phyloP scores from a whole-genome alignment of 1,139 yeast species.

The Debaryomyces subglobosus region DNA sequence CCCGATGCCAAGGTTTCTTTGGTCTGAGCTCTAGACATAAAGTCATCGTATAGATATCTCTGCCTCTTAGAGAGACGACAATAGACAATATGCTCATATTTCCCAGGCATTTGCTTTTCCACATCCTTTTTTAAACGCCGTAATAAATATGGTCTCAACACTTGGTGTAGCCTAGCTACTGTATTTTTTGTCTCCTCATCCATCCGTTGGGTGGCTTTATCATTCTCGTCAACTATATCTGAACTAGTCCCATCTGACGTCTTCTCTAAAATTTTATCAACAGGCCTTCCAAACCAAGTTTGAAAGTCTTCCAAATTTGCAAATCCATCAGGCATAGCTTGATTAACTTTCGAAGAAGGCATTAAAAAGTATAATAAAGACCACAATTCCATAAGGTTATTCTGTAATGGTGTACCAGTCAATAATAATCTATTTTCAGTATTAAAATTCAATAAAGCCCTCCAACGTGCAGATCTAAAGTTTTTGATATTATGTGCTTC shows the following conservation, averaged over 20 bases:
- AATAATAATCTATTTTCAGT: slow-evolving; percentile 83
- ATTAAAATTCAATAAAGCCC: slow-evolving; percentile 89
- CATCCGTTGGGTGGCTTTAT: slow-evolving; percentile 39
- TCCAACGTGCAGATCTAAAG: slow-evolving; percentile 96
- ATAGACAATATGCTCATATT: slow-evolving; percentile 91
- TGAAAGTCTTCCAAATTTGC: slow-evolving; percentile 95
- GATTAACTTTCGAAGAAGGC: slow-evolving; percentile 81
- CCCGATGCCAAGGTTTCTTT: slow-evolving; percentile 93
- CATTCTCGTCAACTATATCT: slow-evolving; percentile 48
- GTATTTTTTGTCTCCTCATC: slow-evolving; percentile 79
- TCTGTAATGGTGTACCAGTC: slow-evolving; percentile 96
- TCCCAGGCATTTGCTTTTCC: slow-evolving; percentile 98
- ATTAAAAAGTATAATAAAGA: slow-evolving; percentile 88
- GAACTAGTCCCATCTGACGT: slow-evolving; percentile 56
- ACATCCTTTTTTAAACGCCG: slow-evolving; percentile 95
- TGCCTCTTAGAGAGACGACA: slow-evolving; percentile 94
- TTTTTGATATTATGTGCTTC: slow-evolving; percentile 98
- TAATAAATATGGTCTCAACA: slow-evolving; percentile 85
- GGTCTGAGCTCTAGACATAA: slow-evolving; percentile 96
- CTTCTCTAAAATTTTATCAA: slow-evolving; percentile 82
- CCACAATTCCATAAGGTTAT: slow-evolving; percentile 92
- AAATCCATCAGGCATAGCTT: slow-evolving; percentile 90
- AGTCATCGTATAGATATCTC: slow-evolving; percentile 89
- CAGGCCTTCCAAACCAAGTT: slow-evolving; percentile 98
- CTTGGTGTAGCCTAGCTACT: slow-evolving; percentile 88